phyloP scores from a whole-genome alignment of 2,329 filamentous ascomycete species.

The Boeremia lycopersici region DNA sequence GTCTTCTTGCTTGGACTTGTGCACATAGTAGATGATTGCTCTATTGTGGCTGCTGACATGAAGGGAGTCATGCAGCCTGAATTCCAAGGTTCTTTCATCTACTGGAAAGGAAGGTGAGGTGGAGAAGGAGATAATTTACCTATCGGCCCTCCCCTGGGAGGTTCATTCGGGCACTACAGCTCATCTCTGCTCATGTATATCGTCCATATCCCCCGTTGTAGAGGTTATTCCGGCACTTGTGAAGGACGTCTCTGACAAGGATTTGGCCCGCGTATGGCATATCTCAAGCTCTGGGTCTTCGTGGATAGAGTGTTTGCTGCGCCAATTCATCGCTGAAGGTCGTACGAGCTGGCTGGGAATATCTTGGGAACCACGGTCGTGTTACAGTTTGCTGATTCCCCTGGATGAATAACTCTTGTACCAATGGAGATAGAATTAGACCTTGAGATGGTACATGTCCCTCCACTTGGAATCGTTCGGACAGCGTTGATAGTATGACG shows the following conservation, averaged over 20 bases:
- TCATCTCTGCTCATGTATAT: slow-evolving; percentile 56
- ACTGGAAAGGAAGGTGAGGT: too few species aligned
- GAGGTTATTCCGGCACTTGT: slow-evolving; percentile 44
- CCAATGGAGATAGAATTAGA: slow-evolving; percentile 60
- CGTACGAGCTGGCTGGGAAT: slow-evolving; percentile 53
- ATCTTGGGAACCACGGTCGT: slow-evolving; percentile 56
- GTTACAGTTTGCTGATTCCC: slow-evolving; percentile 61
- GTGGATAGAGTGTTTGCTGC: slow-evolving; percentile 59
- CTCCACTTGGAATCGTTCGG: slow-evolving; percentile 63
- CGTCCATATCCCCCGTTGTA: slow-evolving; percentile 60
- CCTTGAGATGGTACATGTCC: slow-evolving; percentile 57
- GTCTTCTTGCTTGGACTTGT: too few species aligned
- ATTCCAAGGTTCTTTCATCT: too few species aligned
- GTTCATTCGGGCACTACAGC: slow-evolving; percentile 34
- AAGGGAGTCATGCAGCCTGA: too few species aligned
- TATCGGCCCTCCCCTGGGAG: too few species aligned
- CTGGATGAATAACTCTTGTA: slow-evolving; percentile 64
- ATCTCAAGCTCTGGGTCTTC: slow-evolving; percentile 53
- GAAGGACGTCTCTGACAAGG: slow-evolving; percentile 42
- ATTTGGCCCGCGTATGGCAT: slow-evolving; percentile 58
- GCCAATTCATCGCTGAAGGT: slow-evolving; percentile 60
- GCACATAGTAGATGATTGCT: too few species aligned
- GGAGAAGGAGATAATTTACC: too few species aligned
- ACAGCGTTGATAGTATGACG: slow-evolving; percentile 54
- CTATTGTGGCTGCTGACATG: too few species aligned